Percentiles rank a stretch among this genome's conserved stretches.
Evolutionary conservation across 805 yeast genomes (phyloP).

Genomic region (Blastobotrys robertii): DNA sequence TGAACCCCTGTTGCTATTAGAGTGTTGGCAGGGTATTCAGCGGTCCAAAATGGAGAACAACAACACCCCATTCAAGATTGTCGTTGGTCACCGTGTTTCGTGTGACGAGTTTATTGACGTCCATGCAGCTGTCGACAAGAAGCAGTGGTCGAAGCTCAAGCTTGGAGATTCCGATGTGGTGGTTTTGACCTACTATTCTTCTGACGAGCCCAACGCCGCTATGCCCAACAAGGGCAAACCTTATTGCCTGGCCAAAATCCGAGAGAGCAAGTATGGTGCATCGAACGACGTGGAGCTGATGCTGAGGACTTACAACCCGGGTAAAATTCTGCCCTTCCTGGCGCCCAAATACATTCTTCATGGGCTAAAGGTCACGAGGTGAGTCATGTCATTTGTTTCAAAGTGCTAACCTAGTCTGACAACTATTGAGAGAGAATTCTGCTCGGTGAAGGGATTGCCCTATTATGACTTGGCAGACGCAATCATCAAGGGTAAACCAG

Average conservation of each 20-base stretch:
- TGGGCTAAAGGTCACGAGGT: constrained; percentile 63
- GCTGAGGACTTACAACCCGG: constrained; percentile 46
- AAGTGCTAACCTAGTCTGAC: constrained; percentile 42
- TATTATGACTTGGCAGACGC: constrained; percentile 68
- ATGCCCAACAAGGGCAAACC: constrained; percentile 16
- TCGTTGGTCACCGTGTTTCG: constrained; percentile 70
- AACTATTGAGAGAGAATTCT: constrained; percentile 86
- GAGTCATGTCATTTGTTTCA: constrained; percentile 1
- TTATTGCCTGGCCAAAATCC: constrained; percentile 72
- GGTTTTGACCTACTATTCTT: constrained; percentile 47
- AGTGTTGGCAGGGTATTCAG: constrained; percentile 88
- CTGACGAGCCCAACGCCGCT: constrained; percentile 18
- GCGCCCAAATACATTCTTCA: constrained; percentile 55
- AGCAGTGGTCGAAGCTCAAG: constrained; percentile 40
- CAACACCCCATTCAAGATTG: constrained; percentile 52
- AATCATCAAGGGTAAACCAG: constrained; percentile 60
- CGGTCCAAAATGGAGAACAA: constrained; percentile 54
- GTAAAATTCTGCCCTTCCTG: constrained; percentile 42
- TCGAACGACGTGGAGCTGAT: constrained; percentile 65
- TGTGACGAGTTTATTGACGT: constrained; percentile 85
- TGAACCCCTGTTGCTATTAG: constrained; percentile 75
- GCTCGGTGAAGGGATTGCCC: constrained; percentile 70
- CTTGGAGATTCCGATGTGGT: constrained; percentile 70
- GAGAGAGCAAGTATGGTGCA: constrained; percentile 55
- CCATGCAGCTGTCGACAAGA: constrained; percentile 56